These are phyloP conservation scores for Xenoacremonium recifei DNA, from an alignment of 2,329 filamentous ascomycete species.

Conservation along the genomic window DNA sequence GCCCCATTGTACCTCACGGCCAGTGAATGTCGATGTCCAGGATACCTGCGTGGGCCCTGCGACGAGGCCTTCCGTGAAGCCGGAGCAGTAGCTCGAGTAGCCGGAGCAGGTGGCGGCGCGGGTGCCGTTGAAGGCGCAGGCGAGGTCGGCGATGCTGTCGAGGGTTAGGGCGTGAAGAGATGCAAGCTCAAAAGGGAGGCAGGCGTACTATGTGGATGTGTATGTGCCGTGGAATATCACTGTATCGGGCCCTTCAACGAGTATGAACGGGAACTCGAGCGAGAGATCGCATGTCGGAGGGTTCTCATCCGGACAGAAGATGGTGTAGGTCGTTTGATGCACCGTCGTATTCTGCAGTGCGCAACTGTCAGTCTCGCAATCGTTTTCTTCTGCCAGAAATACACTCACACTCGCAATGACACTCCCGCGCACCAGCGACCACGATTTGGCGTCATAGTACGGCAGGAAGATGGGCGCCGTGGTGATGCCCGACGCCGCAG, in stretches of 20 bases:
- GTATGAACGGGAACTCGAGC: slow-evolving; percentile 45
- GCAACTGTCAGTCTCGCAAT: slow-evolving; percentile 4
- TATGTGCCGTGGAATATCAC: slow-evolving; percentile 43
- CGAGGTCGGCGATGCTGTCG: slow-evolving; percentile 42
- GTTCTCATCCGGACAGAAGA: slow-evolving; percentile 46
- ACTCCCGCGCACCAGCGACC: slow-evolving; percentile 45
- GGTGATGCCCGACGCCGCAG: slow-evolving; percentile 29
- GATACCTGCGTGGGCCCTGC: slow-evolving; percentile 43
- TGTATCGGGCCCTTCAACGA: slow-evolving; percentile 45
- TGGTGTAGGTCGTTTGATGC: slow-evolving; percentile 44
- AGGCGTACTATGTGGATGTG: slow-evolving; percentile 43
- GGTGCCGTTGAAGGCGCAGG: slow-evolving; percentile 40
- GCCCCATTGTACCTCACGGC: slow-evolving; percentile 42
- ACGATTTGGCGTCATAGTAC: slow-evolving; percentile 40
- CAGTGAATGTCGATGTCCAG: slow-evolving; percentile 45
- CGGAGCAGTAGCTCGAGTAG: slow-evolving; percentile 43
- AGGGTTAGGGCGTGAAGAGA: no score
- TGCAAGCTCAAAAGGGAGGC: no score
- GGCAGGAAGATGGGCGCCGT: slow-evolving; percentile 47
- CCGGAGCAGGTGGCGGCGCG: slow-evolving; percentile 48
- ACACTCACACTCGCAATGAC: slow-evolving; percentile 41
- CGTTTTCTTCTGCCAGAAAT: not conserved
- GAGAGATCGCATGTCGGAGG: slow-evolving; percentile 42
- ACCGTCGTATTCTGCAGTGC: slow-evolving; percentile 32
- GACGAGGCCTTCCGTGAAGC: slow-evolving; percentile 36